Conservation (phyloP, 768 basidiomycete genomes). For the Pisolithus tinctorius region DNA sequence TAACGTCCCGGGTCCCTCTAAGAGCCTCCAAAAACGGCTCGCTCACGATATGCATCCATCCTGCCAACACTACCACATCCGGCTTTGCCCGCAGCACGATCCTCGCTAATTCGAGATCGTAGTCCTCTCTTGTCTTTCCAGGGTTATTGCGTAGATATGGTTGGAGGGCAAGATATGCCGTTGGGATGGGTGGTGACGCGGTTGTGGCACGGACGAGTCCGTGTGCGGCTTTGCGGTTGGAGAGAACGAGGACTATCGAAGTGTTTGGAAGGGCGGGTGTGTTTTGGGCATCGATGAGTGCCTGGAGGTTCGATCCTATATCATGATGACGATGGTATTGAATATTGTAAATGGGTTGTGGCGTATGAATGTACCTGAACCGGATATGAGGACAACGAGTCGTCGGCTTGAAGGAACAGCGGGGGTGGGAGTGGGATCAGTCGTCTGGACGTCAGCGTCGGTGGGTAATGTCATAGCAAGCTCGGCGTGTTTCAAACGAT, state of each 20-base stretch:
- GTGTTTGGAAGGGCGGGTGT: conserved; percentile 69
- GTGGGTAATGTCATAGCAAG: too few species aligned
- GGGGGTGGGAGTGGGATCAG: too few species aligned
- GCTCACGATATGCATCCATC: conserved; percentile 97
- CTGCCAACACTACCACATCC: conserved; percentile 87
- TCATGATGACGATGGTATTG: background rate
- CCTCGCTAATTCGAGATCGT: conserved; percentile 75
- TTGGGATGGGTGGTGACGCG: conserved; percentile 70
- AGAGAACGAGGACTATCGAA: conserved; percentile 74
- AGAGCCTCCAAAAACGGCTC: conserved; percentile 72
- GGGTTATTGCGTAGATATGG: conserved; percentile 73
- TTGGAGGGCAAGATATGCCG: conserved; percentile 76
- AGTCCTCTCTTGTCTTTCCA: conserved; percentile 71
- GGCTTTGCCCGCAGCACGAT: conserved; percentile 59
- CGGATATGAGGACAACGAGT: conserved; percentile 59
- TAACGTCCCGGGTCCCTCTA: conserved; percentile 28
- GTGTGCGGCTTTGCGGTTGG: conserved; percentile 87
- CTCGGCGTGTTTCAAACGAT: too few species aligned
- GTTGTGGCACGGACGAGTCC: conserved; percentile 76
- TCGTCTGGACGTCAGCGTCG: too few species aligned
- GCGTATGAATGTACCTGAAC: conserved; percentile 39
- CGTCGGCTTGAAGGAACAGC: conserved; percentile 3
- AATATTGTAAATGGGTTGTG: background rate
- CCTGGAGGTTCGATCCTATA: conserved; percentile 91
- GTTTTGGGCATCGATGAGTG: conserved; percentile 82